Evolutionary conservation across 106 monocot genomes (phyloP), one percentile per base, ranked within the genome.

Genomic region (Dendrobium nobile): DNA sequence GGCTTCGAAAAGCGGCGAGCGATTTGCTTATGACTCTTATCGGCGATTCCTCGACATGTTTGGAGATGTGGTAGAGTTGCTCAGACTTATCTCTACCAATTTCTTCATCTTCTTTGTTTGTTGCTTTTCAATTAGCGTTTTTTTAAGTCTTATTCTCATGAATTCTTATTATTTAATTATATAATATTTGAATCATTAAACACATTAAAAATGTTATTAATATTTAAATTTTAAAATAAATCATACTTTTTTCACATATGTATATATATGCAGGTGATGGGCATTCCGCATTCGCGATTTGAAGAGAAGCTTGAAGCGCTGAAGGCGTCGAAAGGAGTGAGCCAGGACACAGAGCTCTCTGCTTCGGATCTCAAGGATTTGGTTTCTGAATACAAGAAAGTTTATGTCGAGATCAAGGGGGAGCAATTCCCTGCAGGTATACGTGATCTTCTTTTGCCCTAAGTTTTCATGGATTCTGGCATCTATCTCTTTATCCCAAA

Each of bases 31-130:
- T 65, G 97, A 97, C 77, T 97, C 97, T 4, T 97, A 88, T 76
- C 79, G 97, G 24, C 81, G 97, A 18, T 97, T 97, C 82, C 82
- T 97, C 9, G 94, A 97, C 79, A 97, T 97, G 97, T 97, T 97
- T 55, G 92, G 94, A 1, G 27, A 88, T 78, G 94, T 97, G 89
- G 97, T 97, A 37, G 16, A 77, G 91, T 83, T 37, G 37, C 65
- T 45, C 17, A 73, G 11, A 37, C 37, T 37, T 37, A 37, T 37
- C 37, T 37, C 3, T 37, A 37, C 37, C 3, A 37, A 37, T 37
- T 37, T 37, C 37, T 37, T 37, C 37, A 2, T 37, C 37, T 37
- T 37, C 37, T 37, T 37, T 37, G 37, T 37, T 37, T 37, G 37
- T 37, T 37, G 37, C 37, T 37, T 3, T 37, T 37, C 37, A 37